phyloP scores from a whole-genome alignment of 2,329 filamentous ascomycete species.

The Aureobasidium zeae region DNA sequence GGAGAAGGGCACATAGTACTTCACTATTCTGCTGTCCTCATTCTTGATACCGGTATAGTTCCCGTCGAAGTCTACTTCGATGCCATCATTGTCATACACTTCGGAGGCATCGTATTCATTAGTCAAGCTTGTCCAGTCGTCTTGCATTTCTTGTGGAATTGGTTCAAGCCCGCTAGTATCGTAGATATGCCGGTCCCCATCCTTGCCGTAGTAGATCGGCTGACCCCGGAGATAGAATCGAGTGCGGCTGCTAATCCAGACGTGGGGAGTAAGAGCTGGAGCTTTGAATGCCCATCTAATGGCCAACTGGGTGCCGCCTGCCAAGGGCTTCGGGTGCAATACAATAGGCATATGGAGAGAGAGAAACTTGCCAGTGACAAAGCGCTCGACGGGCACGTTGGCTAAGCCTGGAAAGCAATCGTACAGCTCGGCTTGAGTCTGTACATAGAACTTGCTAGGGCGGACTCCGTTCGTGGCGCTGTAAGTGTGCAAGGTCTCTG shows the following conservation, averaged over 20 bases:
- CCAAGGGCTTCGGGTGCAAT: slow-evolving; percentile 1
- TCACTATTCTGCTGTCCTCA: slow-evolving; percentile 24
- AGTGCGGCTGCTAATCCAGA: slow-evolving; percentile 6
- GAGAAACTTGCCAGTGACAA: neutral
- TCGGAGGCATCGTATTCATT: slow-evolving; percentile 19
- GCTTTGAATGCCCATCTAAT: slow-evolving; percentile 2
- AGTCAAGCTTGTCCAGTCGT: slow-evolving; percentile 11
- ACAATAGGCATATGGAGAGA: slow-evolving; percentile 1
- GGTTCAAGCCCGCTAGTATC: neutral
- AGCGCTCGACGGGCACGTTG: neutral
- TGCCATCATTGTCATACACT: slow-evolving; percentile 20
- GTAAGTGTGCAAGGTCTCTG: slow-evolving; percentile 10
- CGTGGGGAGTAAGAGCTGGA: neutral
- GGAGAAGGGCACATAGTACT: slow-evolving; percentile 29
- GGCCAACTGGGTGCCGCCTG: slow-evolving; percentile 1
- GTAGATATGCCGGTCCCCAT: neutral
- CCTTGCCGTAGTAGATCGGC: neutral
- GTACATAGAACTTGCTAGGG: neutral
- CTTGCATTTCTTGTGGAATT: neutral
- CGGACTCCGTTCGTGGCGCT: neutral
- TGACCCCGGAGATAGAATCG: slow-evolving; percentile 3
- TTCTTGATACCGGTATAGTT: slow-evolving; percentile 17
- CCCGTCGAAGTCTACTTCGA: slow-evolving; percentile 19
- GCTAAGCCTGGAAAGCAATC: slow-evolving; percentile 2
- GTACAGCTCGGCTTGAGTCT: slow-evolving; percentile 1